Percentiles rank a stretch among this genome's conserved stretches.
Evolutionary conservation across 2,329 filamentous ascomycete genomes (phyloP).

Genomic region (Aspergillus pseudotamarii): DNA sequence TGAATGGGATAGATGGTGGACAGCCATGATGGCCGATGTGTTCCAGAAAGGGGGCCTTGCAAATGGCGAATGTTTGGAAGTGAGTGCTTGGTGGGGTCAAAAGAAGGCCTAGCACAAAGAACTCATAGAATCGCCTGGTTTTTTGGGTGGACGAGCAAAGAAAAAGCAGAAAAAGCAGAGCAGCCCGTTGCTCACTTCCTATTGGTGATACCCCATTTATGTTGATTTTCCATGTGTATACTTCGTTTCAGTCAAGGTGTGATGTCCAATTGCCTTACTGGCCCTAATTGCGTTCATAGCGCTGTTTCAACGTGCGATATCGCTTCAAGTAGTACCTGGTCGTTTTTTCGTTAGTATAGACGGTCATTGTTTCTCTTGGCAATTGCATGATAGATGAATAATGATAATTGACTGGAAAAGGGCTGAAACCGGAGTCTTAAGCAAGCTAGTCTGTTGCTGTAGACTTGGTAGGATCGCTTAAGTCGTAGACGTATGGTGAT

Average conservation of each 20-base stretch:
- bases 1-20: slow-evolving; percentile 90
- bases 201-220: slow-evolving; percentile 43
- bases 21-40: slow-evolving; percentile 82
- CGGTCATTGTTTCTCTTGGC: slow-evolving; percentile 12
- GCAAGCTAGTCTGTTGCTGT: background rate
- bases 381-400: slow-evolving; percentile 19
- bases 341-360: slow-evolving; percentile 28
- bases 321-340: slow-evolving; percentile 86
- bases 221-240: slow-evolving; percentile 21
- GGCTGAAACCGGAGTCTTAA: background rate
- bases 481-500: background rate
- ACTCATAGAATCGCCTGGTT: slow-evolving; percentile 29
- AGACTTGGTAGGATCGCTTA: background rate
- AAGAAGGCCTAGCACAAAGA: slow-evolving; percentile 44
- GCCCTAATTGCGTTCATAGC: slow-evolving; percentile 62
- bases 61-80: slow-evolving; percentile 80
- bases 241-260: slow-evolving; percentile 19
- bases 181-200: slow-evolving; percentile 37
- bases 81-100: slow-evolving; percentile 66
- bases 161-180: slow-evolving; percentile 25
- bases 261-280: slow-evolving; percentile 13
- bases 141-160: slow-evolving; percentile 30
- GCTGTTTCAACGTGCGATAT: slow-evolving; percentile 80
- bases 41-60: slow-evolving; percentile 76
- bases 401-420: slow-evolving; percentile 16